Conservation (phyloP, 768 basidiomycete species). For the Holtermannia corniformis region DNA sequence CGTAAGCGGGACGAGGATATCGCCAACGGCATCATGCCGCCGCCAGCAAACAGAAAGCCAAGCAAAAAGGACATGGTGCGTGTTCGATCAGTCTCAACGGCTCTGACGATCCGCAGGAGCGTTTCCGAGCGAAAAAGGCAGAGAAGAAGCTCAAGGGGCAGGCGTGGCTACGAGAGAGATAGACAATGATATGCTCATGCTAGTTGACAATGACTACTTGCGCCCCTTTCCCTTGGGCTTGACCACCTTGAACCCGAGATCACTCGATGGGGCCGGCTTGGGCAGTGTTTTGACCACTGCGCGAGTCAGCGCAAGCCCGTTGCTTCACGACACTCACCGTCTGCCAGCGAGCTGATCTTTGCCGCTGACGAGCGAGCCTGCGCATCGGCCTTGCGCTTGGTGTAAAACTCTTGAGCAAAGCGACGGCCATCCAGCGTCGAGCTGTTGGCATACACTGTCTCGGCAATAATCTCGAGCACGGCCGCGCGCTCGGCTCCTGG, state of each 20-base stretch:
- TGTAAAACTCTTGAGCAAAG: conserved; percentile 85
- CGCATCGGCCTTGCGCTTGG: conserved; percentile 75
- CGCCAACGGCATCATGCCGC: not conserved
- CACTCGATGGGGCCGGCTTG: conserved; percentile 59
- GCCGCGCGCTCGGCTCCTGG: conserved; percentile 50
- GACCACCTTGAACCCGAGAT: conserved; percentile 84
- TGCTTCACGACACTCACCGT: conserved; percentile 11
- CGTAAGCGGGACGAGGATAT: conserved; percentile 25
- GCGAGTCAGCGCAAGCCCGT: not conserved
- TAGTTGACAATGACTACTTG: conserved; percentile 10
- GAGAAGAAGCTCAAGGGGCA: conserved; percentile 31
- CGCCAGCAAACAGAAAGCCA: conserved; percentile 18
- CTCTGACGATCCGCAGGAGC: conserved; percentile 18
- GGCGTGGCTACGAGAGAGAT: conserved; percentile 33
- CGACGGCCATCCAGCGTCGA: conserved; percentile 90
- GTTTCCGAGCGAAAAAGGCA: conserved; percentile 34
- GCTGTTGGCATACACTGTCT: conserved; percentile 87
- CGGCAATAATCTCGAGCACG: conserved; percentile 78
- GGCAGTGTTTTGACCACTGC: conserved; percentile 79
- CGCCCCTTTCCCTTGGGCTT: conserved; percentile 82
- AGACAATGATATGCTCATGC: not conserved
- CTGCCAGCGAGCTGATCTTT: conserved; percentile 16
- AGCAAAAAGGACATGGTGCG: conserved; percentile 41
- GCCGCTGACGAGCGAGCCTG: conserved; percentile 5
- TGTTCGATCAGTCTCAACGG: not conserved